Base-by-base conservation (phyloP, 1,139 yeast genomes). In the Blastobotrys aristatus region DNA sequence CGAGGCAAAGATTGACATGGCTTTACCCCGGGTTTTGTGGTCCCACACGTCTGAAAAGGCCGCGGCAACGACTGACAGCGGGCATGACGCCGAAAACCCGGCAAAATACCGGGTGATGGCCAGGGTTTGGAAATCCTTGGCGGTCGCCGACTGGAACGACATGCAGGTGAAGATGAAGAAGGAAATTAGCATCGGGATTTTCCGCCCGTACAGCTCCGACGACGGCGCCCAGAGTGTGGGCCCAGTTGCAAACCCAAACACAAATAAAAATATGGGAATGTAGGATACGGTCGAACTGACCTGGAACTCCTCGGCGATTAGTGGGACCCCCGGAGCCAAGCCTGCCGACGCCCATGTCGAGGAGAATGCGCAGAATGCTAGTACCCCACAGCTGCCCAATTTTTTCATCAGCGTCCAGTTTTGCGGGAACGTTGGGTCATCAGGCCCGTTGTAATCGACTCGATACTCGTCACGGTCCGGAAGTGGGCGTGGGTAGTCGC, bases 211-310 rank as follows among this genome's bases (percentile, higher is more conserved):
- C 43, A 84, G 61, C 63, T 84, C 95, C 6, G 89, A 81, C 43
- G 84, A 62, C 3, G 95, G 95, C 16, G 90, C 95, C 80, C 86
- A 86, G 24, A 84, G 56, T 34, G 85, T 70, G 3, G 95, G 95
- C n/a, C 95, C 95, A 0, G 84, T 74, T 0, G 95, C 95, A 65
- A 84, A 86, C 13, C 95, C 95, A 36, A 83, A 59, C 18, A 87
- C 92, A 58, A 76, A 87, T 21, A 86, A 69, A 0, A 94, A 78
- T 10, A 84, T 74, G 43, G 86, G 84, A 33, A 86, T 71, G 53
- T 4, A 48, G 8, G 55, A 72, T 1, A 64, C 67, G 2, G 59
- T 66, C 7, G 46, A 43, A 2, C 67, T 61, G 2, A 67, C 63
- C 35, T 59, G 56, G 50, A 57, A 68, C 31, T 60, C 53, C 31